phyloP scores from a whole-genome alignment of 306 rosid genomes.

The Trifolium subterraneum region DNA sequence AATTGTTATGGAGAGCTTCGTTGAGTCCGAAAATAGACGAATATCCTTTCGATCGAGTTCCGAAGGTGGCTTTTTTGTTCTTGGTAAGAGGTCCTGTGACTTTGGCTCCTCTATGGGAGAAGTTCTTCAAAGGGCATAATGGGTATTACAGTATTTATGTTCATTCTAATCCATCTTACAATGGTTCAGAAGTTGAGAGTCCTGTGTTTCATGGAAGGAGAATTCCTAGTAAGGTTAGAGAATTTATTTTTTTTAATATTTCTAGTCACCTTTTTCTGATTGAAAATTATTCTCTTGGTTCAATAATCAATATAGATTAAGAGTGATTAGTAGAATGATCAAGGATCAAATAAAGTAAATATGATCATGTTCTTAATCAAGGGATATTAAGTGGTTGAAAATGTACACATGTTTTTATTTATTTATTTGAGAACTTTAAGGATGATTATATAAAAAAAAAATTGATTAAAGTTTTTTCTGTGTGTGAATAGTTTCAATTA shows the following conservation, averaged over 20 bases:
- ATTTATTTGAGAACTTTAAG: neutral
- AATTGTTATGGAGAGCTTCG: conserved; percentile 82
- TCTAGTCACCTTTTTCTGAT: conserved; percentile 6
- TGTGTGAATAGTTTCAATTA: neutral
- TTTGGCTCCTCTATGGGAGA: conserved; percentile 76
- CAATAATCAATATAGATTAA: too few relatives aligned
- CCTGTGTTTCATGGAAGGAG: conserved; percentile 65
- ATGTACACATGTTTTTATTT: neutral
- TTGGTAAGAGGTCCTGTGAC: conserved; percentile 63
- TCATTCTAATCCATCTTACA: conserved; percentile 73
- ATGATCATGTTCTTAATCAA: neutral
- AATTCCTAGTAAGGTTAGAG: conserved; percentile 83
- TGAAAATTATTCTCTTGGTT: neutral
- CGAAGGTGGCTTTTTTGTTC: conserved; percentile 87
- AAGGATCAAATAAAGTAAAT: neutral
- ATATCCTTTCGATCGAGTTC: conserved; percentile 59
- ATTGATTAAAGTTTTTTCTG: neutral
- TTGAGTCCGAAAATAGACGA: conserved; percentile 50
- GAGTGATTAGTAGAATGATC: neutral
- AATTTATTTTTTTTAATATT: neutral
- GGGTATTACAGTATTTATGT: conserved; percentile 73
- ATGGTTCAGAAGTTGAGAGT: conserved; percentile 54
- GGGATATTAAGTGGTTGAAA: neutral
- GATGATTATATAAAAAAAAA: neutral
- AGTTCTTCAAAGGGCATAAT: conserved; percentile 69